phyloP scores from a whole-genome alignment of 305 asterid genomes.

The Fraxinus velutina region DNA sequence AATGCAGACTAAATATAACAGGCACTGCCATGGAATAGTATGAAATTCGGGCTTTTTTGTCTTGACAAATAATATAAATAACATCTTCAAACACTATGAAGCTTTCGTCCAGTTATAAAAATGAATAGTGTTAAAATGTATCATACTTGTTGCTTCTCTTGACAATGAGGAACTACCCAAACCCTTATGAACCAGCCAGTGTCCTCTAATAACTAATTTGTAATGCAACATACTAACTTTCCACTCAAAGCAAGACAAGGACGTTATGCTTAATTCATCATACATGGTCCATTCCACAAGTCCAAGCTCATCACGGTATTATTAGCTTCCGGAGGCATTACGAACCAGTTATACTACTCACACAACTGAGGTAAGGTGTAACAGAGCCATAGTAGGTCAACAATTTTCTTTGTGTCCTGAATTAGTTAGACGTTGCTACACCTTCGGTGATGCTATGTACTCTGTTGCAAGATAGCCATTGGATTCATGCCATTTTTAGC shows the following conservation, averaged over 20 bases:
- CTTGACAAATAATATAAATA: background rate
- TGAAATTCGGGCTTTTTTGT: background rate
- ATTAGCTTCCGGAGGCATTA: background rate
- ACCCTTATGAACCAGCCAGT: background rate
- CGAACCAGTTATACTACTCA: background rate
- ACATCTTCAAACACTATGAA: background rate
- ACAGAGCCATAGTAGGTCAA: background rate
- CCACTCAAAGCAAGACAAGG: background rate
- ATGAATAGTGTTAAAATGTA: background rate
- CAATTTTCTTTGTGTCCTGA: background rate
- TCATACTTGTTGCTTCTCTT: background rate
- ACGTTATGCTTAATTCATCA: background rate
- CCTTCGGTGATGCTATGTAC: slow-evolving; percentile 14
- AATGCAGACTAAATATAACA: background rate
- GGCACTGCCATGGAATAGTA: background rate
- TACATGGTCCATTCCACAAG: background rate
- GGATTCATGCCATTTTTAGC: slow-evolving; percentile 66
- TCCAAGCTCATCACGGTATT: background rate
- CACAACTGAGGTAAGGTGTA: background rate
- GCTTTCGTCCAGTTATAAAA: background rate
- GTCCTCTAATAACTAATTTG: background rate
- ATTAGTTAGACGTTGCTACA: background rate
- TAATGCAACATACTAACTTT: background rate
- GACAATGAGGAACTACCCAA: background rate
- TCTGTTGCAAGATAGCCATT: slow-evolving; percentile 44